phyloP scores from a whole-genome alignment of 805 yeast genomes.

The Geotrichum ghanense region DNA sequence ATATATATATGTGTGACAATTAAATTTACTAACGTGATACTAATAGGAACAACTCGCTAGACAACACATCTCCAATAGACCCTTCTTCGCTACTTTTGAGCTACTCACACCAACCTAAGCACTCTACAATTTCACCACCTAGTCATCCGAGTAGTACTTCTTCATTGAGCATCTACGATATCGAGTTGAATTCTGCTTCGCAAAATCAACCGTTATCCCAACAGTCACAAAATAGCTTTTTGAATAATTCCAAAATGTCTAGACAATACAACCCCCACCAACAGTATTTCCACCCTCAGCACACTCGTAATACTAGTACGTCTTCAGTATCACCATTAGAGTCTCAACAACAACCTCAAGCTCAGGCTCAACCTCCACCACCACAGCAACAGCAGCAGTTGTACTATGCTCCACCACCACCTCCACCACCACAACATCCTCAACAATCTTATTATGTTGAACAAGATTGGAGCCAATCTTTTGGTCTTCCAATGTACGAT shows the following conservation, averaged over 20 bases:
- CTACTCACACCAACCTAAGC: background rate
- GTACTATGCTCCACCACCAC: background rate
- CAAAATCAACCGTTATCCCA: background rate
- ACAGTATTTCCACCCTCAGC: background rate
- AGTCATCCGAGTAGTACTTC: background rate
- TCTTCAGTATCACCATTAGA: background rate
- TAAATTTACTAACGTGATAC: too few relatives aligned
- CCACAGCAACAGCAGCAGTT: background rate
- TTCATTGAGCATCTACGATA: background rate
- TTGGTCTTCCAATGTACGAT: background rate
- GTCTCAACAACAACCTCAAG: background rate
- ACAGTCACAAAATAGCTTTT: background rate
- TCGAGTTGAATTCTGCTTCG: background rate
- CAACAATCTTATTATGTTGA: background rate
- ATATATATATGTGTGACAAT: too few relatives aligned
- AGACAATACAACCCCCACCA: background rate
- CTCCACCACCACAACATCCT: background rate
- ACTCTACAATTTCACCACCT: constrained; percentile 1
- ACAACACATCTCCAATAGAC: background rate
- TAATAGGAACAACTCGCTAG: background rate
- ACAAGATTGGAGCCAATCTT: constrained; percentile 1
- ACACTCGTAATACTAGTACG: background rate
- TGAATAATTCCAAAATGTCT: background rate
- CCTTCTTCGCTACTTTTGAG: background rate
- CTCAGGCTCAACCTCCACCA: background rate